A percentile compares a stretch with the other conserved stretches of the same genome.
Evolutionary conservation across 1,139 yeast species (phyloP).

Genomic region (Blastobotrys ciferrii): DNA sequence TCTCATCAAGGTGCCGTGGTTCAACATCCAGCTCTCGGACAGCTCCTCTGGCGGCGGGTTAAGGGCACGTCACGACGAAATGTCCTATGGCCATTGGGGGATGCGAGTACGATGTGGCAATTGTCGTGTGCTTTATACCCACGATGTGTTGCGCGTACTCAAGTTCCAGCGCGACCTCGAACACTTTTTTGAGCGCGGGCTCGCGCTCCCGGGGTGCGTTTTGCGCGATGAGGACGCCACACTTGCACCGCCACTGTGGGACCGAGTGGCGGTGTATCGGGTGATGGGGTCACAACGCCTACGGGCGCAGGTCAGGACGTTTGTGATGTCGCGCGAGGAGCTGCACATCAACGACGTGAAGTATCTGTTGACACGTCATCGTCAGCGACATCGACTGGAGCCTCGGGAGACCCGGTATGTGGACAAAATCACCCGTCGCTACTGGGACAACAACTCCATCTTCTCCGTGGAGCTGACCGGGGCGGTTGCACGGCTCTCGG

Average conservation of each 20-base stretch:
- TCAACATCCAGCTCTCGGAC: neutral
- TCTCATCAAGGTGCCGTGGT: neutral
- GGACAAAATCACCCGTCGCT: constrained; percentile 13
- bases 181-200: neutral
- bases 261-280: neutral
- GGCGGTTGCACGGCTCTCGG: constrained; percentile 38
- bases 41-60: neutral
- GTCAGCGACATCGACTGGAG: neutral
- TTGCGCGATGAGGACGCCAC: constrained; percentile 2
- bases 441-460: constrained; percentile 27
- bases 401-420: neutral
- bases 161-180: constrained; percentile 17
- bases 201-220: constrained; percentile 1
- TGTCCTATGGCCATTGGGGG: constrained; percentile 3
- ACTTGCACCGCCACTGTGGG: neutral
- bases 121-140: constrained; percentile 14
- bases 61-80: neutral
- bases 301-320: neutral
- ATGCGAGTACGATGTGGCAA: constrained; percentile 6
- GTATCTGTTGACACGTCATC: neutral
- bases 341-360: neutral
- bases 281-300: constrained; percentile 2
- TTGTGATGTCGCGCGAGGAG: constrained; percentile 1
- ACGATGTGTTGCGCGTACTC: constrained; percentile 14
- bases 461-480: constrained; percentile 37